A percentile compares a stretch with the other conserved stretches of the same genome.
Conservation (phyloP, 192 early-diverging fungal genomes). For the Podila epigama region DNA sequence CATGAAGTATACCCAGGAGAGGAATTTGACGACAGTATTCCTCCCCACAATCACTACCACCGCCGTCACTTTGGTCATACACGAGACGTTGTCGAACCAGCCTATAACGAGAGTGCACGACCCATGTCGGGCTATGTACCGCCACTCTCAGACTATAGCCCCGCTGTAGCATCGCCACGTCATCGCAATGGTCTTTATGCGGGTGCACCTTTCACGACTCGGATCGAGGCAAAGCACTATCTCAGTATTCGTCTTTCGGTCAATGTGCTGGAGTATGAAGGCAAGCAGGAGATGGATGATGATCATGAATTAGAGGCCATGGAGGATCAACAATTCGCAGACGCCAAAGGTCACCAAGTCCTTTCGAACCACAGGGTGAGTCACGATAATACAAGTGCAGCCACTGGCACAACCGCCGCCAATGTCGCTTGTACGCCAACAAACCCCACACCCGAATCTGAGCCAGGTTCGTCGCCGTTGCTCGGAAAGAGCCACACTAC, state of each 20-base stretch:
- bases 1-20: too few species aligned
- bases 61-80: too few species aligned
- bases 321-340: slow-evolving; percentile 33
- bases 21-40: not conserved
- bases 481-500: too few species aligned
- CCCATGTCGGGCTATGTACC: not conserved
- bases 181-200: not conserved
- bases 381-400: not conserved
- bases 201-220: not conserved
- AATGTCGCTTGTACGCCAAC: too few species aligned
- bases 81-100: not conserved
- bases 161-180: not conserved
- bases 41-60: not conserved
- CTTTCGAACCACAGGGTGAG: slow-evolving; percentile 8
- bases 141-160: not conserved
- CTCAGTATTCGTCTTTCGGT: slow-evolving; percentile 32
- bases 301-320: slow-evolving; percentile 17
- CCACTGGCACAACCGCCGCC: not conserved
- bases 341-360: slow-evolving; percentile 13
- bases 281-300: slow-evolving; percentile 20
- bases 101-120: not conserved
- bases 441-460: too few species aligned
- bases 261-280: slow-evolving; percentile 36
- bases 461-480: too few species aligned
- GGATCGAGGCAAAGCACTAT: slow-evolving; percentile 42